Conservation (phyloP, 768 basidiomycete genomes). For the Crucibulum laeve region DNA sequence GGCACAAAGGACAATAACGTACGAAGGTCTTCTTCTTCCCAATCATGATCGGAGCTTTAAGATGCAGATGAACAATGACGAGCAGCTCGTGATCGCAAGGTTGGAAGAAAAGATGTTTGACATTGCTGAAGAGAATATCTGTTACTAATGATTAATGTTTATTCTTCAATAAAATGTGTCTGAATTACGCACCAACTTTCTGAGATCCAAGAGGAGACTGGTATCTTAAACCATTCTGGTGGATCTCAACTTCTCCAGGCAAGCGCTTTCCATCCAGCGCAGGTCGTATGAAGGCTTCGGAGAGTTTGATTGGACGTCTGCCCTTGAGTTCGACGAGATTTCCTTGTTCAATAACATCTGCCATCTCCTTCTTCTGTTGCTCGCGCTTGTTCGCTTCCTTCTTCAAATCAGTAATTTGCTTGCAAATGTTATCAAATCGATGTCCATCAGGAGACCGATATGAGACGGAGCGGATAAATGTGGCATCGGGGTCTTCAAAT, state of each 20-base stretch:
- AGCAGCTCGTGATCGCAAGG: slow-evolving; percentile 95
- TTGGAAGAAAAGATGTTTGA: slow-evolving; percentile 99
- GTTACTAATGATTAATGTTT: slow-evolving; percentile 4
- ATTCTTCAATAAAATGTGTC: background rate
- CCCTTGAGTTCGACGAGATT: slow-evolving; percentile 86
- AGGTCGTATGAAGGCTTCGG: slow-evolving; percentile 91
- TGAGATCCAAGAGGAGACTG: slow-evolving; percentile 82
- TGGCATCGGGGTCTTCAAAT: slow-evolving; percentile 94
- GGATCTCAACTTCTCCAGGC: slow-evolving; percentile 97
- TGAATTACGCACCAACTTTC: slow-evolving; percentile 69
- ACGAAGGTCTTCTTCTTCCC: slow-evolving; percentile 98
- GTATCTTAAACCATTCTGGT: slow-evolving; percentile 95
- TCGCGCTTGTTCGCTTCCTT: slow-evolving; percentile 97
- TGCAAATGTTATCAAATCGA: slow-evolving; percentile 85
- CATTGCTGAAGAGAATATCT: slow-evolving; percentile 95
- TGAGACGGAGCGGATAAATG: slow-evolving; percentile 92
- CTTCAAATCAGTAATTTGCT: slow-evolving; percentile 92
- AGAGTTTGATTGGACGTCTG: slow-evolving; percentile 77
- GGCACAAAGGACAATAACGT: slow-evolving; percentile 19
- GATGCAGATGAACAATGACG: slow-evolving; percentile 89
- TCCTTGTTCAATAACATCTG: slow-evolving; percentile 96
- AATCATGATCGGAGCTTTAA: slow-evolving; percentile 96
- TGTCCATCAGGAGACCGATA: slow-evolving; percentile 89
- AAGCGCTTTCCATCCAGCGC: slow-evolving; percentile 92
- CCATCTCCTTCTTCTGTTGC: slow-evolving; percentile 97